Percentiles rank a stretch among this genome's conserved stretches.
phyloP scores from a whole-genome alignment of 345 rosid genomes.

The Iberis pinnata region DNA sequence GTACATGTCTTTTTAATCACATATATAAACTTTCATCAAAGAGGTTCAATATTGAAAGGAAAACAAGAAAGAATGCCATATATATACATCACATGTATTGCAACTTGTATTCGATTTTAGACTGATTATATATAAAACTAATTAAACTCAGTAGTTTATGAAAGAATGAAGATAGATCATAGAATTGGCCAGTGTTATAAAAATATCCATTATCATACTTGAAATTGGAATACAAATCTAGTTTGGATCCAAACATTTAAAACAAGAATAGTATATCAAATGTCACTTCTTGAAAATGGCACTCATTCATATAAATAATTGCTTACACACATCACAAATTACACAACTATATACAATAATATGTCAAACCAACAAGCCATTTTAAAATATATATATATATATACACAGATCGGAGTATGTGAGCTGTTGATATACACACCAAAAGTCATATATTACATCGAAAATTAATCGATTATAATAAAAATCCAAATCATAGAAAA shows the following conservation, averaged over 20 bases:
- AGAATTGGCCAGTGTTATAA: too few relatives aligned
- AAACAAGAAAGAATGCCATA: too few relatives aligned
- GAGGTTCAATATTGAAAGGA: too few relatives aligned
- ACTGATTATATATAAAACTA: too few relatives aligned
- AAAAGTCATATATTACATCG: slow-evolving; percentile 25
- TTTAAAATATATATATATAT: slow-evolving; percentile 5
- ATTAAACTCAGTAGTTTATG: neutral
- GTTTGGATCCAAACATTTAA: too few relatives aligned
- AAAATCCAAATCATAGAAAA: slow-evolving; percentile 8
- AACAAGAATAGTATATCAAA: too few relatives aligned
- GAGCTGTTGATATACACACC: slow-evolving; percentile 26
- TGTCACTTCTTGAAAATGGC: too few relatives aligned
- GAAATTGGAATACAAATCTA: too few relatives aligned
- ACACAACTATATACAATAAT: slow-evolving; percentile 8
- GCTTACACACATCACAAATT: neutral
- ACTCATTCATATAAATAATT: neutral
- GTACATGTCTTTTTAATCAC: neutral
- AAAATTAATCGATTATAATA: slow-evolving; percentile 8
- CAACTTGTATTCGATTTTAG: slow-evolving; percentile 14
- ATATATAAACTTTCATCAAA: neutral
- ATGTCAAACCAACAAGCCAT: slow-evolving; percentile 21
- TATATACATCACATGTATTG: slow-evolving; percentile 5
- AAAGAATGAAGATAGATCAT: neutral
- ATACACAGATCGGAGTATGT: neutral
- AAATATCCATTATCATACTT: too few relatives aligned